These are phyloP conservation scores for Thinopyrum elongatum DNA, from an alignment of 176 grass and related monocot genomes.

Conservation along the genomic window DNA sequence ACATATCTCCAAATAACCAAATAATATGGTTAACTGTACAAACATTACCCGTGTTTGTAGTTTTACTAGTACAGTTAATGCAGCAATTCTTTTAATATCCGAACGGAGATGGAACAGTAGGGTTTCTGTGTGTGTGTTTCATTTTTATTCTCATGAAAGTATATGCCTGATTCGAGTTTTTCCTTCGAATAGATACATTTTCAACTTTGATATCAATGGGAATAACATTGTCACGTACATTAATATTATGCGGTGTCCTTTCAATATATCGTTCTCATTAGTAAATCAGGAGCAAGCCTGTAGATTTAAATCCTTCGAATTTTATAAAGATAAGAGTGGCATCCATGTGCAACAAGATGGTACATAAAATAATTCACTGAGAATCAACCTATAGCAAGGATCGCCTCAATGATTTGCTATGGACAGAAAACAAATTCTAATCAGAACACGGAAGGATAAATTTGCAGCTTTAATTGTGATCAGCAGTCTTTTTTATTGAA, in stretches of 20 bases:
- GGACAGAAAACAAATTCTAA: background rate
- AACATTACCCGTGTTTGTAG: background rate
- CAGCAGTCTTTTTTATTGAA: slow-evolving; percentile 2
- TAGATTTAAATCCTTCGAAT: background rate
- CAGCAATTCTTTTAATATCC: background rate
- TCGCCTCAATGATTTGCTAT: background rate
- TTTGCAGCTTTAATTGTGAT: slow-evolving; percentile 2
- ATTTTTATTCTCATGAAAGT: background rate
- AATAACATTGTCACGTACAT: background rate
- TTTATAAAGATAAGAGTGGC: background rate
- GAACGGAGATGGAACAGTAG: background rate
- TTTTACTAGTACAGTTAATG: background rate
- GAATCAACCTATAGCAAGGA: background rate
- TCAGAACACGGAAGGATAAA: background rate
- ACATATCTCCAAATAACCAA: background rate
- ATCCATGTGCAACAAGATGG: background rate
- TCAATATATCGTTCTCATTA: background rate
- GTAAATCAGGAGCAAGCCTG: background rate
- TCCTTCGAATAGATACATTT: background rate
- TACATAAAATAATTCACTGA: background rate
- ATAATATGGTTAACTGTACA: background rate
- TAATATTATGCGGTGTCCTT: background rate
- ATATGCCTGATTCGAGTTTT: background rate
- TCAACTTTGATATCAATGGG: background rate
- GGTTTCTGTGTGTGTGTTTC: background rate